Evolutionary conservation across 2,329 filamentous ascomycete species (phyloP), one percentile per base, ranked within the genome.

Genomic region (Ophiostoma sp.): DNA sequence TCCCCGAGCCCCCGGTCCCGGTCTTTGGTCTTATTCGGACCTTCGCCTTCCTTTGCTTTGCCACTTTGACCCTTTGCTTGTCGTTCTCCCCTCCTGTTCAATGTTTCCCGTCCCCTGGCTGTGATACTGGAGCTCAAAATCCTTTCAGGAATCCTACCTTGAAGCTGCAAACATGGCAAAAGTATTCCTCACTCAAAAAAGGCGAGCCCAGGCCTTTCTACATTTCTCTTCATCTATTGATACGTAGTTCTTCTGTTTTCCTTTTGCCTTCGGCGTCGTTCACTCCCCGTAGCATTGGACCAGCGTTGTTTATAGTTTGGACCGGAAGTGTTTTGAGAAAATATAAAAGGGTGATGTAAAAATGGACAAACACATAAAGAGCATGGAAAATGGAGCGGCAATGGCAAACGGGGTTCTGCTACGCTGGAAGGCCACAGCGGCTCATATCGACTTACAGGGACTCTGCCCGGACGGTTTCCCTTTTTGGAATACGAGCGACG

Each of bases 401-500:
- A 57, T 57, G 11, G 55, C 15, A 59, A 59, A 59, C 28, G 28
- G 28, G 11, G 2, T 12, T 17, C 42, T 48, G 15, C 15, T 31
- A 36, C 15, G 28, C 28, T 33, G 28, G 2, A 19, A 59, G 19
- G 55, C 55, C 15, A 57, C 55, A 7, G 3, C 22, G 22, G 52
- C 15, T 55, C 15, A 55, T 50, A 17, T 50, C 19, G 48, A 50
- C 50, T 52, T 55, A 28, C n/a, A 45, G 9, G 36, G 11, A 39
- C 50, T 17, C 31, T 12, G 1, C 22, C 22, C 36, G 64, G 64
- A 68, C 64, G 25, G 25, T 68, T 68, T 66, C 61, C 42, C 25
- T 48, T 68, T 68, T 33, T 3, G 28, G 64, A 68, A 50, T 33
- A 68, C 64, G 64, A 68, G 64, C 64, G 31, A 39, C 64, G 5